Evolutionary conservation across 805 yeast species (phyloP).

Genomic region (Starmerella floris): DNA sequence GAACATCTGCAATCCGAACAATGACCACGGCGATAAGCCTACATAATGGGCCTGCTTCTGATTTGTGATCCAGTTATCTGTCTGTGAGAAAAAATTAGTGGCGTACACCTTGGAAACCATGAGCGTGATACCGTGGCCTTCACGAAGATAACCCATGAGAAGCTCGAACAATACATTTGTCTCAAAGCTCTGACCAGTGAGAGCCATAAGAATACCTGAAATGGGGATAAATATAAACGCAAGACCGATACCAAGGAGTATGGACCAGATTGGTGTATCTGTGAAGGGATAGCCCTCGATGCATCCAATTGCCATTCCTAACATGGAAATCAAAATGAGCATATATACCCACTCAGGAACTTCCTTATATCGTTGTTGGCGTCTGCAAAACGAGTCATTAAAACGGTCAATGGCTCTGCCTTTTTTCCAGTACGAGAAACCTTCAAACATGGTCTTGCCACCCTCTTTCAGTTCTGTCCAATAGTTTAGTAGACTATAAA

Average conservation of each 20-base stretch:
- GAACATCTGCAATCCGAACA: constrained; percentile 14
- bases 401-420: constrained; percentile 29
- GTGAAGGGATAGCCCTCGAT: constrained; percentile 30
- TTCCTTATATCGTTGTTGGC: constrained; percentile 40
- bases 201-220: constrained; percentile 41
- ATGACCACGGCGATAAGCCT: constrained; percentile 17
- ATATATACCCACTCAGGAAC: constrained; percentile 64
- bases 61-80: constrained; percentile 46
- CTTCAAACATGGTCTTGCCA: neutral
- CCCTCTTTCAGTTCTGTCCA: constrained; percentile 3
- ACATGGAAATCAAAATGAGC: constrained; percentile 33
- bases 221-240: constrained; percentile 49
- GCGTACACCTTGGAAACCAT: constrained; percentile 41
- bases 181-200: constrained; percentile 38
- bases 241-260: constrained; percentile 45
- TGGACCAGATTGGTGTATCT: constrained; percentile 50
- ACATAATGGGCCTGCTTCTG: constrained; percentile 44
- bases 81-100: constrained; percentile 49
- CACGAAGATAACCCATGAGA: constrained; percentile 45
- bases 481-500: constrained; percentile 33
- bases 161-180: constrained; percentile 46
- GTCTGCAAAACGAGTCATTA: constrained; percentile 29
- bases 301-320: constrained; percentile 33
- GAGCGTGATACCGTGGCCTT: constrained; percentile 42
- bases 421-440: constrained; percentile 26